Evolutionary conservation across 345 rosid genomes (phyloP), one percentile per base, ranked within the genome.

Genomic region (Litchi chinensis): DNA sequence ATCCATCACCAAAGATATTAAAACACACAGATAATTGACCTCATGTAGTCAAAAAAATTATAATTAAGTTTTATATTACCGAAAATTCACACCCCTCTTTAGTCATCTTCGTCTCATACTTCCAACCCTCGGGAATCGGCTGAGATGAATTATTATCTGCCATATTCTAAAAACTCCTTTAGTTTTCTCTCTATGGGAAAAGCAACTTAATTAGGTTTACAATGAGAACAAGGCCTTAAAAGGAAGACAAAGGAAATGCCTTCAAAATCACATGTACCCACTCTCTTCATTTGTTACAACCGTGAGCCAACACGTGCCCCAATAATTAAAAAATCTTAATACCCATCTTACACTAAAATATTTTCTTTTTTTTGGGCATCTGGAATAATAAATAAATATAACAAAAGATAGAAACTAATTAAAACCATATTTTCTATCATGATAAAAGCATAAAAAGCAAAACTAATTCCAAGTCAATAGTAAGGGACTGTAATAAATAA

Each of bases 91-190:
- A 52, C 44, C 81, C 81, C n/a, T 74, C n/a, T 57, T 22, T 73
- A 56, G 63, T 43, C 28, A 24, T 21, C 8, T 64, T 54, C 15
- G 26, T 62, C 37, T 62, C 76, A 19, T 62, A 57, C 41, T 7
- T 52, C 81, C 84, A 82, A 46, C 68, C 78, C 40, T 78, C 73
- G 5, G 81, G 81, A 70, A 78, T 63, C 5, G 64, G 73, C 60
- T 39, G 43, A 0, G 59, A 65, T 32, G 69, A 57, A 70, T 71
- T 65, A 26, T 63, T 26, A 50, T 40, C 73, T 12, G 70, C 82
- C 85, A 82, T 82, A 52, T 32, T 5, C 21, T n/a, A 69, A 65
- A 70, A 26, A 12, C 44, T 64, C 64, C 65, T 56, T 18, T 16
- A 26, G 69, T 32, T 43, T 32, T 32, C 65, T 66, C 65, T 65